phyloP scores from a whole-genome alignment of 2,329 filamentous ascomycete species.

The Neofusicoccum ribis region DNA sequence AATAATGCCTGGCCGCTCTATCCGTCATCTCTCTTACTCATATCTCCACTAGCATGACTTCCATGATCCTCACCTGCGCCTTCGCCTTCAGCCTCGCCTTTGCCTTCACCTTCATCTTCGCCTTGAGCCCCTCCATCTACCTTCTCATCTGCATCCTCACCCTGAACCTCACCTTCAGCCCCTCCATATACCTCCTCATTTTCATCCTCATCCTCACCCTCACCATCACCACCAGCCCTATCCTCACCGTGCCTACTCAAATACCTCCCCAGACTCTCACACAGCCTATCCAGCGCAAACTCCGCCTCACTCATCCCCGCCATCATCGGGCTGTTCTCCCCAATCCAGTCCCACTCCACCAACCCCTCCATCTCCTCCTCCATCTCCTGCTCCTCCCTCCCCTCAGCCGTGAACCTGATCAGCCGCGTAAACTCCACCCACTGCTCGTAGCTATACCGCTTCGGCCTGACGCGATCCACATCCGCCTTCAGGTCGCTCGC shows the following conservation, averaged over 20 bases:
- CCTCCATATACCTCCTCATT: background rate
- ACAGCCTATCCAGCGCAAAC: slow-evolving; percentile 66
- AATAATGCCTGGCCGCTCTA: background rate
- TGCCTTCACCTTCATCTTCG: background rate
- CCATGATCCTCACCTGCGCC: background rate
- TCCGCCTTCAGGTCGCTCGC: slow-evolving; percentile 62
- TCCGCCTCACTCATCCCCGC: slow-evolving; percentile 63
- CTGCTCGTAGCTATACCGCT: slow-evolving; percentile 76
- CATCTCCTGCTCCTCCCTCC: slow-evolving; percentile 27
- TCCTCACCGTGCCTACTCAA: slow-evolving; percentile 9
- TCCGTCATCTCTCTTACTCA: background rate
- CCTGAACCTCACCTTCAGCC: background rate
- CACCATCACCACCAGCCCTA: background rate
- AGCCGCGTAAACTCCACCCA: slow-evolving; percentile 83
- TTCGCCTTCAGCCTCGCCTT: too few species aligned
- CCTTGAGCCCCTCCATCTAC: background rate
- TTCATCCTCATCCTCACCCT: background rate
- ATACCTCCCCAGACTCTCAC: slow-evolving; percentile 58
- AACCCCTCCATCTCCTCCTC: slow-evolving; percentile 60
- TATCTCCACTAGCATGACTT: background rate
- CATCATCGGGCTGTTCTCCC: slow-evolving; percentile 67
- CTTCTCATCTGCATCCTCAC: background rate
- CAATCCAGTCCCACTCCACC: slow-evolving; percentile 73
- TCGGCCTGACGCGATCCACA: slow-evolving; percentile 45
- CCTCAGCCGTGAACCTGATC: slow-evolving; percentile 56